Conservation (phyloP, 2,329 filamentous ascomycete genomes). For the Aspergillus aculeatus region DNA sequence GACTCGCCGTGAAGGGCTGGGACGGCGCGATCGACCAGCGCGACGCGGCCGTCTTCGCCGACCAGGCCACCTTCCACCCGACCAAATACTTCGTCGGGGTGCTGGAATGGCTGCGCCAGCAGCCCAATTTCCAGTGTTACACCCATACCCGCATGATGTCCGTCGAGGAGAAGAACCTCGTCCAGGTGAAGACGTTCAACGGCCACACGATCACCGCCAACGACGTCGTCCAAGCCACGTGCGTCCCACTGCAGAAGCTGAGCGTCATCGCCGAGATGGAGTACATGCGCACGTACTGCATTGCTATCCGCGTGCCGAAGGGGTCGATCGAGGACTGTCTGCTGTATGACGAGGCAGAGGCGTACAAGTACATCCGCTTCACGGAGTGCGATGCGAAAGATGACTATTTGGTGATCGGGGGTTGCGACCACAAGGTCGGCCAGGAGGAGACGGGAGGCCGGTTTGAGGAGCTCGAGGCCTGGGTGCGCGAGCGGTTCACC, state of each 20-base stretch:
- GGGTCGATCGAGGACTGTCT: slow-evolving; percentile 54
- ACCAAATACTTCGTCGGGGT: slow-evolving; percentile 57
- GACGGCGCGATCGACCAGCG: slow-evolving; percentile 52
- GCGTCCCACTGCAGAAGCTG: slow-evolving; percentile 57
- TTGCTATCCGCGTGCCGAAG: slow-evolving; percentile 56
- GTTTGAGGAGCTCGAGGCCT: slow-evolving; percentile 53
- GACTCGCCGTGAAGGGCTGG: slow-evolving; percentile 53
- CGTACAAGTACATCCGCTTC: slow-evolving; percentile 57
- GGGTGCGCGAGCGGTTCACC: slow-evolving; percentile 55
- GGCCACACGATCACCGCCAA: slow-evolving; percentile 50
- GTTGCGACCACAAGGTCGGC: slow-evolving; percentile 60
- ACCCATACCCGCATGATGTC: slow-evolving; percentile 51
- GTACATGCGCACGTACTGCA: slow-evolving; percentile 56
- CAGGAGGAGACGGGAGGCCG: slow-evolving; percentile 49
- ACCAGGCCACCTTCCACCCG: slow-evolving; percentile 58
- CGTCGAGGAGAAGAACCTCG: slow-evolving; percentile 51
- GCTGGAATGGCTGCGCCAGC: slow-evolving; percentile 51
- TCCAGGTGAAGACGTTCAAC: slow-evolving; percentile 48
- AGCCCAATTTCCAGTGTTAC: slow-evolving; percentile 55
- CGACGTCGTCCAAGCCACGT: slow-evolving; percentile 55
- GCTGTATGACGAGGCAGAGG: slow-evolving; percentile 55
- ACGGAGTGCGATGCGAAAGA: slow-evolving; percentile 54
- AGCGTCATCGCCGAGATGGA: slow-evolving; percentile 54
- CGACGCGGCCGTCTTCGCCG: slow-evolving; percentile 48
- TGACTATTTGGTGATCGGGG: slow-evolving; percentile 58